A percentile compares a stretch with the other conserved stretches of the same genome.
Evolutionary conservation across 1,284 basidiomycete species (phyloP).

Genomic region (Malassezia psittaci): DNA sequence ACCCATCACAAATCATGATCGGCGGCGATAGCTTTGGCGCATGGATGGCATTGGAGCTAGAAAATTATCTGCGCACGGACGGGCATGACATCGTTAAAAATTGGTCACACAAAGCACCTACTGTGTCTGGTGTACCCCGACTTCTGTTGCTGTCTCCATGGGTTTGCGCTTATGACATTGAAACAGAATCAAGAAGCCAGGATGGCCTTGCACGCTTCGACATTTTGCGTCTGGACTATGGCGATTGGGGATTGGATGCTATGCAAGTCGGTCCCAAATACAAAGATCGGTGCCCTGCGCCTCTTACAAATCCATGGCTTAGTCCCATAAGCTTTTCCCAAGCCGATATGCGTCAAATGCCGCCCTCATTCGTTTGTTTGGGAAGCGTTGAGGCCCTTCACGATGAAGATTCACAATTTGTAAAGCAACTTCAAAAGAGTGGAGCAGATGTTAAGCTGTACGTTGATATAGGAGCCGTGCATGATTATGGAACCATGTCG

Average conservation of each 20-base stretch:
- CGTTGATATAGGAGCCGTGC: not conserved
- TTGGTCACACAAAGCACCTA: not conserved
- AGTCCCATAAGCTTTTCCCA: not conserved
- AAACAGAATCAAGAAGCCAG: slow-evolving; percentile 1
- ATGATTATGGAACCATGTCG: slow-evolving; percentile 7
- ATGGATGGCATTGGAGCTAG: slow-evolving; percentile 32
- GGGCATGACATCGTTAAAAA: slow-evolving; percentile 20
- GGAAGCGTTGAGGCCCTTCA: slow-evolving; percentile 2
- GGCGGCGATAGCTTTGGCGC: slow-evolving; percentile 41
- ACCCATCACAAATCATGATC: slow-evolving; percentile 36
- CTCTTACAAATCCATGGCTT: not conserved
- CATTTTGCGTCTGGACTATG: slow-evolving; percentile 27
- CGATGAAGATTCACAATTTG: slow-evolving; percentile 8
- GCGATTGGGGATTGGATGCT: slow-evolving; percentile 29
- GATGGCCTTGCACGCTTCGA: slow-evolving; percentile 17
- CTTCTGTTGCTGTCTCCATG: slow-evolving; percentile 33
- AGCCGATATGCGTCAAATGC: not conserved
- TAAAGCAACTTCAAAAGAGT: not conserved
- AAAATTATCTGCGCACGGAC: slow-evolving; percentile 36
- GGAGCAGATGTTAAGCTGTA: not conserved
- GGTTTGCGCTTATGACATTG: slow-evolving; percentile 21
- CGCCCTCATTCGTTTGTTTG: not conserved
- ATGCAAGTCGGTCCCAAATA: slow-evolving; percentile 3
- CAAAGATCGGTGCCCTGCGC: not conserved
- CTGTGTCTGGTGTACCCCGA: slow-evolving; percentile 20